Base-by-base conservation (phyloP, 2,329 filamentous ascomycete genomes). In the Iodosphaeria phyllophila region DNA sequence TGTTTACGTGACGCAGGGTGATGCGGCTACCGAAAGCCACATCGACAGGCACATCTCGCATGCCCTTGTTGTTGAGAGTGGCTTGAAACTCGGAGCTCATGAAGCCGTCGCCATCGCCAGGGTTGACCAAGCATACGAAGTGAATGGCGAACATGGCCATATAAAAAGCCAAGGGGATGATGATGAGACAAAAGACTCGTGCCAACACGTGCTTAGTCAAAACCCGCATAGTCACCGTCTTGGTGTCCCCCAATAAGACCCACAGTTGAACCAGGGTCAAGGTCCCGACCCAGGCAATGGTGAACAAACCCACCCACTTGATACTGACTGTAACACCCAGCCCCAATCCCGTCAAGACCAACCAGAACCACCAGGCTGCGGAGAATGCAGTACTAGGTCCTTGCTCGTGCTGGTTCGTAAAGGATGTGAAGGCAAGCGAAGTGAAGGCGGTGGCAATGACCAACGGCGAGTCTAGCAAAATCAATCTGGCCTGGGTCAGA, bases 21-120 rank as follows among this genome's bases (percentile, higher is more conserved):
- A 98, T 65, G 34, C 78, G 70, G 47, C 83, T 92, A 30, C 89
- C 89, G 41, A 89, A 75, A 15, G 77, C 74, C 30, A 98, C 76
- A 52, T 98, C 84, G 16, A 79, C 89, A 2, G 89, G 76, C 5
- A 92, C 83, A 50, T 92, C 83, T 46, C 82, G 74, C 89, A 98
- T 98, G 26, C 69, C 74, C 60, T 95, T 98, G 42, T 73, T 84
- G 56, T 95, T 98, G 36, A 98, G 61, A 3, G 89, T 95, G 16
- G 89, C 78, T 56, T 98, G 89, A 60, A 98, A 98, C 46, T 98
- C 89, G 28, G 86, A 92, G 45, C 84, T 93, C 89, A 98, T 98
- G 60, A 98, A 98, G 28, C 89, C 89, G 50, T 98, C 89, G 27
- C 89, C 89, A 26, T 98, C 89, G 31, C 89, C 89, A 15, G 89